These are phyloP conservation scores for Scheffersomyces stipitis DNA, from an alignment of 805 yeast species.

Conservation along the genomic window DNA sequence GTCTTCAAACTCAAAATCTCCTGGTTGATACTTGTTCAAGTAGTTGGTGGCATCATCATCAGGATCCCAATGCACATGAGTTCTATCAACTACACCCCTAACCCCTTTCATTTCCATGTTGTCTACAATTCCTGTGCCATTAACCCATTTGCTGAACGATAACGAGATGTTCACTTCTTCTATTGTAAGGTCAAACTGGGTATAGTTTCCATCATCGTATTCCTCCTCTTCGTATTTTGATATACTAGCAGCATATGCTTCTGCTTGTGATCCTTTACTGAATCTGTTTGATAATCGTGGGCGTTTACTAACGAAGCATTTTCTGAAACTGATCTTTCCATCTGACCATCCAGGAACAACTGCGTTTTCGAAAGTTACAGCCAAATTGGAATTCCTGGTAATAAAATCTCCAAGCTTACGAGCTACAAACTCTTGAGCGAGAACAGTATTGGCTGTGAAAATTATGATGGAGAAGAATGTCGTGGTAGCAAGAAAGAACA, in stretches of 20 bases:
- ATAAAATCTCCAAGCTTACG: constrained; percentile 75
- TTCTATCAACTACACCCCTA: constrained; percentile 90
- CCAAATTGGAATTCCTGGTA: constrained; percentile 77
- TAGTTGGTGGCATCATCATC: constrained; percentile 83
- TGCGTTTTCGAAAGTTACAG: constrained; percentile 89
- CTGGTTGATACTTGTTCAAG: constrained; percentile 69
- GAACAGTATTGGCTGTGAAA: constrained; percentile 75
- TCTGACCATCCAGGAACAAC: constrained; percentile 93
- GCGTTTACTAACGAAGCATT: constrained; percentile 82
- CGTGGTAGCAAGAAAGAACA: constrained; percentile 85
- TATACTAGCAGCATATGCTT: constrained; percentile 60
- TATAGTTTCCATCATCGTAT: constrained; percentile 84
- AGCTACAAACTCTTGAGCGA: constrained; percentile 88
- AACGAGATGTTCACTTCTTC: constrained; percentile 81
- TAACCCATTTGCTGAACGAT: constrained; percentile 82
- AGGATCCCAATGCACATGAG: constrained; percentile 80
- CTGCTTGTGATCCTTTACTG: constrained; percentile 70
- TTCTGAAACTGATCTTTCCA: constrained; percentile 78
- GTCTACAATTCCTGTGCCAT: constrained; percentile 84
- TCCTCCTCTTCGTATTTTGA: constrained; percentile 25
- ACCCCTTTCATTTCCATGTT: constrained; percentile 77
- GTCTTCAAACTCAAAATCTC: constrained; percentile 89
- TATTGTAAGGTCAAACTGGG: constrained; percentile 90
- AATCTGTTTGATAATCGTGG: constrained; percentile 62
- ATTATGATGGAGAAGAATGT: constrained; percentile 83